Base-by-base conservation (phyloP, 2,329 filamentous ascomycete genomes). In the Sporothrix brunneoviolacea region DNA sequence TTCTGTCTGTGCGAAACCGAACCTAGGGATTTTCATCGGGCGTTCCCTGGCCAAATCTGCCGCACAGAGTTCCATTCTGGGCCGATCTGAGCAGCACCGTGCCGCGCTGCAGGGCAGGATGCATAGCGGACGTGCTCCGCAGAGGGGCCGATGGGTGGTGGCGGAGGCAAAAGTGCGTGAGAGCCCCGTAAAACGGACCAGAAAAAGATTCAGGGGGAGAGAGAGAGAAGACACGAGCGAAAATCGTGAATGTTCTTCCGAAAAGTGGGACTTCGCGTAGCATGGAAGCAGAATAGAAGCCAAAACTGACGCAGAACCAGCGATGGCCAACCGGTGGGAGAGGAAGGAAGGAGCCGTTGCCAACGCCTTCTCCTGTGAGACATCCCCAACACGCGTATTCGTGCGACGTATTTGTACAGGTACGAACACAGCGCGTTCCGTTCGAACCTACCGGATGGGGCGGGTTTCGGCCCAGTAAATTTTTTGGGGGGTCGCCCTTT, bases 1-100 rank as follows among this genome's bases (percentile, higher is more conserved):
- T 48, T 28, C 28, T 30, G 37, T 36, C 46, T 41, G 46, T 48
- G 46, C 46, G 37, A 36, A 36, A 41, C 37, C n/a, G n/a, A n/a
- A n/a, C n/a, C n/a, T n/a, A n/a, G n/a, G 27, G 36, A 19, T 39
- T n/a, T 28, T 15, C 33, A 28, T 19, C 16, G 22, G 24, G 13
- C 36, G 28, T 22, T 9, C 19, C 13, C 8, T 22, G 28, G 19
- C 33, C 27, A 30, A 24, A 28, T 28, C 36, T 18, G 19, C 24
- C 22, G 16, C 22, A 24, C 18, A 48, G 45, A n/a, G 45, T 48
- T 38, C 32, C 36, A 48, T 40, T 38, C 24, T 47, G 44, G 33
- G 44, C 28, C 44, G 16, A 47, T 21, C 22, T 22, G 24, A 38
- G 33, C 18, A 19, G 13, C 28, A 21, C n/a, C 15, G 28, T 32